phyloP scores from a whole-genome alignment of 805 yeast species.

The Saccharomyces paradoxus region DNA sequence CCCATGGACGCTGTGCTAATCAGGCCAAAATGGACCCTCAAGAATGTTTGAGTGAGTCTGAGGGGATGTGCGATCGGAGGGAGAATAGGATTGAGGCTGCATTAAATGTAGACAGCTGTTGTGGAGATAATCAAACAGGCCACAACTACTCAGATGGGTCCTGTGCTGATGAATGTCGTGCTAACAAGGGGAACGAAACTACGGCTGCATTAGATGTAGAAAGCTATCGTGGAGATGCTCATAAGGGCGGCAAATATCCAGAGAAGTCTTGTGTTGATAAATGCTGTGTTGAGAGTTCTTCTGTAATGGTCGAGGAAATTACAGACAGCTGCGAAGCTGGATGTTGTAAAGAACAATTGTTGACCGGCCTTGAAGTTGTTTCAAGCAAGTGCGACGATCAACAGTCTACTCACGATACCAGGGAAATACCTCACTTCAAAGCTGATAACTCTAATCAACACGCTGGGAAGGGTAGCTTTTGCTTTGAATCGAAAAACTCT shows the following conservation, averaged over 20 bases:
- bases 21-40: background rate
- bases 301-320: background rate
- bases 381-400: too few relatives aligned
- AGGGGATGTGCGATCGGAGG: background rate
- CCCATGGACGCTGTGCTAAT: background rate
- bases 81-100: background rate
- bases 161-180: background rate
- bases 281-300: background rate
- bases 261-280: background rate
- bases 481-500: background rate
- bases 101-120: background rate
- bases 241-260: too few relatives aligned
- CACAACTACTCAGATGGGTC: background rate
- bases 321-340: background rate
- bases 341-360: background rate
- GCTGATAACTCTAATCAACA: background rate
- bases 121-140: background rate
- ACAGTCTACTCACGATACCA: background rate
- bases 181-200: too few relatives aligned
- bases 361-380: background rate
- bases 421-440: background rate
- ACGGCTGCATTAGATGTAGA: too few relatives aligned
- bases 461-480: background rate
- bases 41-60: background rate
- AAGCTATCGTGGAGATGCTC: too few relatives aligned